Conservation (phyloP, 495 filamentous ascomycete species). For the Xylaria sp. region DNA sequence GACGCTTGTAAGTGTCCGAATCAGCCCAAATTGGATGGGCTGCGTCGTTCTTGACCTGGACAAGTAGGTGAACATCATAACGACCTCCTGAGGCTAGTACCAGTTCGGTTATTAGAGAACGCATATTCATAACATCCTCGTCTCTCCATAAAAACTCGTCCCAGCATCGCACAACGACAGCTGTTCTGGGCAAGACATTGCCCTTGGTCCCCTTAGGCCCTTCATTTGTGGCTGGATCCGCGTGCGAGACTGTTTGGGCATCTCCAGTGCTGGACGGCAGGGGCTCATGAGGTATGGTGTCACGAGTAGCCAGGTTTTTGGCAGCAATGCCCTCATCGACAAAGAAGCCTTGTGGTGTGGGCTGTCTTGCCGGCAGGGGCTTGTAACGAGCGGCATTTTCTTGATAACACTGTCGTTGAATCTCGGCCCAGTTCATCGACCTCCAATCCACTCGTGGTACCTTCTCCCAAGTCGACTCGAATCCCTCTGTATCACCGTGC, state of each 20-base stretch:
- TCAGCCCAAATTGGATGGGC: conserved; percentile 69
- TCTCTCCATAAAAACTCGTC: conserved; percentile 71
- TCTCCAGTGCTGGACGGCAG: neutral
- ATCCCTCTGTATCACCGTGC: conserved; percentile 78
- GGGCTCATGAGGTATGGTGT: conserved; percentile 21
- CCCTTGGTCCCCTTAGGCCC: conserved; percentile 63
- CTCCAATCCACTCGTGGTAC: conserved; percentile 74
- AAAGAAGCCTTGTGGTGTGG: conserved; percentile 53
- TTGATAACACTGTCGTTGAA: conserved; percentile 71
- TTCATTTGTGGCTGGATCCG: conserved; percentile 60
- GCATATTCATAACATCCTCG: conserved; percentile 73
- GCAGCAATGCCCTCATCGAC: conserved; percentile 37
- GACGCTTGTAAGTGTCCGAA: conserved; percentile 59
- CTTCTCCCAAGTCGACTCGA: conserved; percentile 75
- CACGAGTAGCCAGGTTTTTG: conserved; percentile 30
- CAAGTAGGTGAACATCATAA: conserved; percentile 80
- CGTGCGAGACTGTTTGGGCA: conserved; percentile 31
- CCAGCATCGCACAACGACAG: conserved; percentile 78
- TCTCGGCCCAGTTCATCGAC: conserved; percentile 74
- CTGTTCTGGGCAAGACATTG: conserved; percentile 67
- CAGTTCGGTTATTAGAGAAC: conserved; percentile 78
- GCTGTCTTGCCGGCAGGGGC: conserved; percentile 42
- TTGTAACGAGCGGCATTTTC: conserved; percentile 76
- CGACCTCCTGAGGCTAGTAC: conserved; percentile 78
- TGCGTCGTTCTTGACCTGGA: conserved; percentile 75